Evolutionary conservation across 306 rosid genomes (phyloP).

Genomic region (Phaseolus lunatus): DNA sequence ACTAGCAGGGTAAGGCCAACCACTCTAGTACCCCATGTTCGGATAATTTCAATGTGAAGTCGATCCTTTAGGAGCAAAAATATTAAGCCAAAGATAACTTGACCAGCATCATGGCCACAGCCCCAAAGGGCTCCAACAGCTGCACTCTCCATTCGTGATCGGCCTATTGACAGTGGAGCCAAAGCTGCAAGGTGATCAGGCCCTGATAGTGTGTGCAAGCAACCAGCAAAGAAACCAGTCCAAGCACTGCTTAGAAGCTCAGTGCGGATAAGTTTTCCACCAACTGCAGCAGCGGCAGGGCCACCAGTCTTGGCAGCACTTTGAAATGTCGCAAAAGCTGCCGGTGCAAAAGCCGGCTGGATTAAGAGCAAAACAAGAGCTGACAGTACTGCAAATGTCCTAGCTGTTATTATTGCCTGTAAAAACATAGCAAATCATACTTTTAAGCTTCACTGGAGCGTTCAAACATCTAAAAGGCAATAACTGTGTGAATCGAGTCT

Average conservation of each 20-base stretch:
- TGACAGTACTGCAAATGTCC: conserved; percentile 61
- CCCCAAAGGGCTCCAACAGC: conserved; percentile 99
- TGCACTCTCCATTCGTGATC: conserved; percentile 85
- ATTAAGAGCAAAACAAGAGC: conserved; percentile 71
- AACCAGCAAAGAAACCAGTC: conserved; percentile 96
- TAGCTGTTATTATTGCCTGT: conserved; percentile 66
- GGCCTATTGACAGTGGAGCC: conserved; percentile 96
- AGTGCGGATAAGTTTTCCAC: conserved; percentile 71
- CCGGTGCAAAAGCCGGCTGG: conserved; percentile 85
- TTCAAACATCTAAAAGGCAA: conserved; percentile 18
- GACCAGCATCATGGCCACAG: conserved; percentile 99
- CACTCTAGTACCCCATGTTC: conserved; percentile 93
- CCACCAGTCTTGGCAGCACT: conserved; percentile 70
- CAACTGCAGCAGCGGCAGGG: conserved; percentile 68
- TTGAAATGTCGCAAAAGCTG: conserved; percentile 78
- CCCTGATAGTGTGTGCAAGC: conserved; percentile 96
- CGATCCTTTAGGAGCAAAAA: conserved; percentile 85
- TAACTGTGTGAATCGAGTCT: background rate
- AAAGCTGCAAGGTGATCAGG: conserved; percentile 99
- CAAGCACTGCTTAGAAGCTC: conserved; percentile 90
- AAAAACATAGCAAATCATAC: background rate
- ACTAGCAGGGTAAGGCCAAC: conserved; percentile 85
- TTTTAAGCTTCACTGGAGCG: conserved; percentile 27
- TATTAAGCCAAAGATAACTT: conserved; percentile 82
- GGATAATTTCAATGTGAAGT: conserved; percentile 87